Percentiles rank a stretch among this genome's conserved stretches.
These are phyloP conservation scores for Panaeolus cyanescens DNA, from an alignment of 768 basidiomycete genomes.

Conservation along the genomic window DNA sequence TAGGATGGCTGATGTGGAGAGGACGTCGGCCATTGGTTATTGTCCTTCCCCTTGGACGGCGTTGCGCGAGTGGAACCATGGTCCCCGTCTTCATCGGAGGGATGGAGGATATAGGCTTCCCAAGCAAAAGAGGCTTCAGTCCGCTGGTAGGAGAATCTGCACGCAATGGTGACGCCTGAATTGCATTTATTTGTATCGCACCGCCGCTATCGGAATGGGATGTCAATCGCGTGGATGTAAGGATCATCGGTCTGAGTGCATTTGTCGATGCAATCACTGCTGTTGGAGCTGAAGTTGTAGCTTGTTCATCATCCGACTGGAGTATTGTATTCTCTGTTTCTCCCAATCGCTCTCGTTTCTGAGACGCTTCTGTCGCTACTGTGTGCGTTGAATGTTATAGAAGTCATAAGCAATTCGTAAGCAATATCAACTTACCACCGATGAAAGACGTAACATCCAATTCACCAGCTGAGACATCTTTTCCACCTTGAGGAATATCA, in stretches of 20 bases:
- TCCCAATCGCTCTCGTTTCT: not conserved
- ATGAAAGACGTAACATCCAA: conserved; percentile 81
- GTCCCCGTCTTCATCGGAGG: conserved; percentile 24
- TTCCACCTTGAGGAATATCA: not conserved
- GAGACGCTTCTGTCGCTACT: not conserved
- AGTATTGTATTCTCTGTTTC: not conserved
- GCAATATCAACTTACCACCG: conserved; percentile 34
- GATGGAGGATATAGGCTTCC: conserved; percentile 26
- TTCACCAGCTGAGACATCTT: conserved; percentile 47
- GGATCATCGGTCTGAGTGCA: conserved; percentile 26
- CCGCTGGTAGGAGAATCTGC: conserved; percentile 10
- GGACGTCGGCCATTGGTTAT: conserved; percentile 23
- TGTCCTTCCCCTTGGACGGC: conserved; percentile 21
- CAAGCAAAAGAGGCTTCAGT: conserved; percentile 37
- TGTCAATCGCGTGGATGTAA: conserved; percentile 15
- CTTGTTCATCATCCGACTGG: not conserved
- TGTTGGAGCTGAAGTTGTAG: conserved; percentile 2
- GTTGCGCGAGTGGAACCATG: conserved; percentile 29
- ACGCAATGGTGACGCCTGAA: not conserved
- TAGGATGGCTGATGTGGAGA: conserved; percentile 32
- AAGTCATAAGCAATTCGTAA: not conserved
- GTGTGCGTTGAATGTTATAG: not conserved
- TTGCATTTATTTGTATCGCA: conserved; percentile 1
- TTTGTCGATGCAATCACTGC: conserved; percentile 7
- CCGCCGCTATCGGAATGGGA: not conserved